Conservation (phyloP, 345 rosid species). For the Hypericum androsaemum region DNA sequence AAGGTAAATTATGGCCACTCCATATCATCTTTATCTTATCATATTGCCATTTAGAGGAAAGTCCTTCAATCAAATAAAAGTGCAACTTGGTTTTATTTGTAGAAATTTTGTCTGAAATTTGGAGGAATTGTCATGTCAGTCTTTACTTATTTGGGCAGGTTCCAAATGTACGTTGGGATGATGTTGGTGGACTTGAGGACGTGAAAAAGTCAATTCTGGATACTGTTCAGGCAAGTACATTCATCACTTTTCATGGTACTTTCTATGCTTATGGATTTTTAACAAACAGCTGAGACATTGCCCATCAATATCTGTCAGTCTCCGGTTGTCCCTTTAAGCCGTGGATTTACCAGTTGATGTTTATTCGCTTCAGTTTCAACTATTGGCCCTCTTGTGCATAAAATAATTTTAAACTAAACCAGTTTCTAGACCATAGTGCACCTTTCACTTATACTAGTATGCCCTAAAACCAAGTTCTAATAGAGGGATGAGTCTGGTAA, state of each 20-base stretch:
- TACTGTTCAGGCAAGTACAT: constrained; percentile 64
- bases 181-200: constrained; percentile 96
- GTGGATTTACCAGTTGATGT: too few species aligned
- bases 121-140: constrained; percentile 5
- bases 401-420: too few species aligned
- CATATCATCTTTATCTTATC: background rate
- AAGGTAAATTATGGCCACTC: constrained; percentile 41
- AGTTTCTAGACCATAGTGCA: too few species aligned
- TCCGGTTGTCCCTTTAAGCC: too few species aligned
- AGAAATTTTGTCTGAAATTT: constrained; percentile 7
- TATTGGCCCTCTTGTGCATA: too few species aligned
- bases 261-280: background rate
- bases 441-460: too few species aligned
- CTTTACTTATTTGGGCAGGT: constrained; percentile 35
- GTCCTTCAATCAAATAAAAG: background rate
- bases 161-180: constrained; percentile 95
- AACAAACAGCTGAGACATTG: background rate
- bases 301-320: too few species aligned
- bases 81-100: constrained; percentile 4
- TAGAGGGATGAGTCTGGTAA: too few species aligned
- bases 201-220: constrained; percentile 88
- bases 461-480: too few species aligned
- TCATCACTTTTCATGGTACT: constrained; percentile 8
- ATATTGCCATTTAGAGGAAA: background rate
- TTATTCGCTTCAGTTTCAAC: too few species aligned